phyloP scores from a whole-genome alignment of 2,329 filamentous ascomycete species.

The Penicillium sp. region DNA sequence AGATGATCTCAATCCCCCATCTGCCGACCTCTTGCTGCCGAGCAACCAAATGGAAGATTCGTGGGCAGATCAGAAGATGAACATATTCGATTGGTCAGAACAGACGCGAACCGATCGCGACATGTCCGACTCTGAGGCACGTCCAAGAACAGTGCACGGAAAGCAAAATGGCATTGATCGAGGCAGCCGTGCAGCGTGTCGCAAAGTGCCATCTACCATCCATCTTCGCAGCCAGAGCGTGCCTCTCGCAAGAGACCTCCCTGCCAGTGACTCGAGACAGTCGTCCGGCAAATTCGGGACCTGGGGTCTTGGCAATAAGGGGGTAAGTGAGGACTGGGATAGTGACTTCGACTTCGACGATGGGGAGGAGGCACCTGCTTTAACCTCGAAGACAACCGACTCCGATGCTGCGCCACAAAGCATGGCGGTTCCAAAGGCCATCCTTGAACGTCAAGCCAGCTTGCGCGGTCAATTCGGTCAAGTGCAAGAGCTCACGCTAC shows the following conservation, averaged over 20 bases:
- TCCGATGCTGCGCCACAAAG: slow-evolving; percentile 23
- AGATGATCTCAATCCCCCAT: slow-evolving; percentile 1
- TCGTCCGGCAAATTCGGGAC: slow-evolving; percentile 56
- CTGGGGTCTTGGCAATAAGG: slow-evolving; percentile 62
- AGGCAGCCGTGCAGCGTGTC: slow-evolving; percentile 53
- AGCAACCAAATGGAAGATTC: slow-evolving; percentile 19
- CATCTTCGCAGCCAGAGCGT: slow-evolving; percentile 63
- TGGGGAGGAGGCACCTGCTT: slow-evolving; percentile 39
- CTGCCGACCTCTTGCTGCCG: slow-evolving; percentile 1
- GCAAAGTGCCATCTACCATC: slow-evolving; percentile 54
- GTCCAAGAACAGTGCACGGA: slow-evolving; percentile 58
- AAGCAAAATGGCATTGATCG: slow-evolving; percentile 54
- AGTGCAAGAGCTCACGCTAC: slow-evolving; percentile 56
- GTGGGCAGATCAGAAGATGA: slow-evolving; percentile 44
- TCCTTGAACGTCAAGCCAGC: slow-evolving; percentile 59
- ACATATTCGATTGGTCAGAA: slow-evolving; percentile 61
- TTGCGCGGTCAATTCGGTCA: slow-evolving; percentile 61
- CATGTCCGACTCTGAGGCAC: slow-evolving; percentile 47
- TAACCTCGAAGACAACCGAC: slow-evolving; percentile 37
- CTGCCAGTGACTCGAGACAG: slow-evolving; percentile 47
- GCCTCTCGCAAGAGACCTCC: slow-evolving; percentile 50
- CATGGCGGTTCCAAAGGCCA: slow-evolving; percentile 53
- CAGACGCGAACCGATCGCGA: slow-evolving; percentile 51
- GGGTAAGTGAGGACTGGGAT: slow-evolving; percentile 63
- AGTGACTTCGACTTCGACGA: slow-evolving; percentile 63